phyloP scores from a whole-genome alignment of 176 grass and related monocot genomes.

The Saccharum officinarum region DNA sequence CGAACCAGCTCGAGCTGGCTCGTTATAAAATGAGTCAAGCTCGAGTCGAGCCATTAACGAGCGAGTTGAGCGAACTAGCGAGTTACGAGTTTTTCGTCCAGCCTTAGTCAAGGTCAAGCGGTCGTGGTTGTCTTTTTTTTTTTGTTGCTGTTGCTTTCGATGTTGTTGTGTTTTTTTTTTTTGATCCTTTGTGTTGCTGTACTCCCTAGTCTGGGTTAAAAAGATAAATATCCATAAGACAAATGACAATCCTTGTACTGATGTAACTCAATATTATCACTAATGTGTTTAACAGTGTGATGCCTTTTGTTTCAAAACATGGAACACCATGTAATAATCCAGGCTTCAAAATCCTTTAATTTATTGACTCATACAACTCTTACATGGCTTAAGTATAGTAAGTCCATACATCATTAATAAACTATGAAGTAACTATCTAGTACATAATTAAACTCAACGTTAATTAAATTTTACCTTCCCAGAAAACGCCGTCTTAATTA shows the following conservation, averaged over 20 bases:
- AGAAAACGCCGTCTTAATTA: background rate
- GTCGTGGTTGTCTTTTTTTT: too few species aligned
- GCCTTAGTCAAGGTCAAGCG: background rate
- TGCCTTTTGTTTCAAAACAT: background rate
- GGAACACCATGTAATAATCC: background rate
- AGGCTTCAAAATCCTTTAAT: background rate
- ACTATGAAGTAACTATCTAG: background rate
- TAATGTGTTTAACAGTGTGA: too few species aligned
- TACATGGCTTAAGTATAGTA: background rate
- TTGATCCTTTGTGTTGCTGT: background rate
- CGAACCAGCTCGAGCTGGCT: too few species aligned
- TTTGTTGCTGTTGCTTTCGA: too few species aligned
- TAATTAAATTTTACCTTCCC: background rate
- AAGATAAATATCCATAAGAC: too few species aligned
- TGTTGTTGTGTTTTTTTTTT: background rate
- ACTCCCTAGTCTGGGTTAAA: fast-evolving
- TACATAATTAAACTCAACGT: background rate
- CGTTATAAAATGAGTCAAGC: too few species aligned
- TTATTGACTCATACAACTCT: background rate
- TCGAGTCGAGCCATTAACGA: too few species aligned
- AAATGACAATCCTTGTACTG: too few species aligned
- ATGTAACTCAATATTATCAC: too few species aligned
- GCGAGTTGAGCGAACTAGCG: too few species aligned
- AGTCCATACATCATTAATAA: background rate
- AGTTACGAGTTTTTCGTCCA: too few species aligned